Conservation (phyloP, 306 rosid species). For the Acacia melanoxylon region DNA sequence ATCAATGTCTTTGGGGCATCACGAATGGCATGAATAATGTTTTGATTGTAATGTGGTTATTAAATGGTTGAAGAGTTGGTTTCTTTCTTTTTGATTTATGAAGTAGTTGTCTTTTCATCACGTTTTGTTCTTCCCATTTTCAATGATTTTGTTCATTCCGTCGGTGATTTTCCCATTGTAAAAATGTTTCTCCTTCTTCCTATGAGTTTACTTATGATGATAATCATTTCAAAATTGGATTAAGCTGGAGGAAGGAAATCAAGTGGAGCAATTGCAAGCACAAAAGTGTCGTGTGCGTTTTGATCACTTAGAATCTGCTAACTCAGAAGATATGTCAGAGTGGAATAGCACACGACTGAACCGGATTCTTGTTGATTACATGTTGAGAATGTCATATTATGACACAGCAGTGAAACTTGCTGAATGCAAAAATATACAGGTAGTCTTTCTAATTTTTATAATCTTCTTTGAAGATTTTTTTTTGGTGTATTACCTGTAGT, state of each 20-base stretch:
- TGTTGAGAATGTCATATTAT: constrained; percentile 92
- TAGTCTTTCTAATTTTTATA: constrained; percentile 14
- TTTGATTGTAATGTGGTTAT: constrained; percentile 14
- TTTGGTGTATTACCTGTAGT: not conserved
- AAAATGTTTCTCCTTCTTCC: not conserved
- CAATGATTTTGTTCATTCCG: not conserved
- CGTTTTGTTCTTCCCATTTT: not conserved
- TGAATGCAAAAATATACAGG: constrained; percentile 80
- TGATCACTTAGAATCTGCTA: constrained; percentile 81
- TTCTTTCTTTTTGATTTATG: not conserved
- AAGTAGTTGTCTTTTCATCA: constrained; percentile 1
- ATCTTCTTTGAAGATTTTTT: not conserved
- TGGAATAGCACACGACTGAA: constrained; percentile 85
- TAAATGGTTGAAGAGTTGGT: not conserved
- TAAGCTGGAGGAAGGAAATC: constrained; percentile 87
- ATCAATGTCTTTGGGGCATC: not conserved
- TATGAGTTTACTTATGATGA: not conserved
- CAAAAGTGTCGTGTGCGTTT: constrained; percentile 83
- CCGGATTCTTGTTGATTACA: constrained; percentile 91
- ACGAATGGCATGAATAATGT: not conserved
- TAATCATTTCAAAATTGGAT: constrained; percentile 25
- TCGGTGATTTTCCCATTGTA: not conserved
- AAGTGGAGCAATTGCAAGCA: constrained; percentile 76
- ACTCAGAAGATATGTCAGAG: constrained; percentile 65
- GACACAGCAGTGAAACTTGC: constrained; percentile 81